A percentile compares a stretch with the other conserved stretches of the same genome.
phyloP scores from a whole-genome alignment of 345 rosid genomes.

The Dimocarpus longan region DNA sequence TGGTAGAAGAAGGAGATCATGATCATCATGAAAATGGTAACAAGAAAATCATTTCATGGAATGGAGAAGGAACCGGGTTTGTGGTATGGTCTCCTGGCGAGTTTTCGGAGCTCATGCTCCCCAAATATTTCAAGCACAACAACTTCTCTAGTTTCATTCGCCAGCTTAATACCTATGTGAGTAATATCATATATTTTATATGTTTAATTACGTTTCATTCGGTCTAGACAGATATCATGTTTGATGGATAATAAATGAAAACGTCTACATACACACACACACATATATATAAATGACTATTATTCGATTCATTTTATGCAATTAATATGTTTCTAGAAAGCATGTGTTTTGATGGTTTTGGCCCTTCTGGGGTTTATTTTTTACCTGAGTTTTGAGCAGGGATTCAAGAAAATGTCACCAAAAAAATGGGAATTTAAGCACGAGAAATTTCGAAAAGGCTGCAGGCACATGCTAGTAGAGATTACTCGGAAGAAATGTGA shows the following conservation, averaged over 20 bases:
- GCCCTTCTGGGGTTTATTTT: too few species aligned
- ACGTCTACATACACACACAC: not conserved
- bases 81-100: conserved; percentile 71
- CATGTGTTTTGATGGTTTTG: too few species aligned
- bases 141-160: conserved; percentile 76
- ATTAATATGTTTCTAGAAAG: too few species aligned
- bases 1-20: conserved; percentile 49
- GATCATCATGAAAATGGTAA: conserved; percentile 8
- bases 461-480: conserved; percentile 48
- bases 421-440: conserved; percentile 66
- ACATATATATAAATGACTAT: too few species aligned
- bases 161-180: conserved; percentile 68
- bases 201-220: not conserved
- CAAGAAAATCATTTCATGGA: conserved; percentile 54
- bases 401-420: conserved; percentile 63
- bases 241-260: too few species aligned
- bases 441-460: conserved; percentile 52
- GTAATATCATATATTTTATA: not conserved
- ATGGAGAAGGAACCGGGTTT: conserved; percentile 47
- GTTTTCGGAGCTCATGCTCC: conserved; percentile 55
- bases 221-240: too few species aligned
- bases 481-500: conserved; percentile 53
- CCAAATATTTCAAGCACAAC: conserved; percentile 72
- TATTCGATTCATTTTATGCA: too few species aligned
- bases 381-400: conserved; percentile 32